A percentile compares a stretch with the other conserved stretches of the same genome.
phyloP scores from a whole-genome alignment of 2,329 filamentous ascomycete genomes.

The Verticillium albo-atrum region DNA sequence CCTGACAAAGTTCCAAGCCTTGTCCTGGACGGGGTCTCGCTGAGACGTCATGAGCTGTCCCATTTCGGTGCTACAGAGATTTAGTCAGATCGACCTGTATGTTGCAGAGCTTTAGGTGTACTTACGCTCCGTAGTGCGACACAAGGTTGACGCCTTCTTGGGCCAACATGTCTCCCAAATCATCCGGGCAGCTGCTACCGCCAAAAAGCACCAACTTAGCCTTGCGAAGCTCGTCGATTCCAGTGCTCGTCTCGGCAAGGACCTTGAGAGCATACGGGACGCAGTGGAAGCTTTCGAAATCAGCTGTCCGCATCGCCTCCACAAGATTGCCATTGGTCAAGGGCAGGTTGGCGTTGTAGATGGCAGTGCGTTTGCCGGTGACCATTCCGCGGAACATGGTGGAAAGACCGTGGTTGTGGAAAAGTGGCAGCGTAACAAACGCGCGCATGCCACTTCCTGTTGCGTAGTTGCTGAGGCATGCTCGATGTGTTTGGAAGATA shows the following conservation, averaged over 20 bases:
- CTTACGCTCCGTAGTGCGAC: slow-evolving; percentile 44
- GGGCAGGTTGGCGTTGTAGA: slow-evolving; percentile 44
- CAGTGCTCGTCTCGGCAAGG: slow-evolving; percentile 47
- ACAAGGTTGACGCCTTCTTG: slow-evolving; percentile 43
- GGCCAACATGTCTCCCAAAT: slow-evolving; percentile 44
- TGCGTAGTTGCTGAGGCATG: slow-evolving; percentile 38
- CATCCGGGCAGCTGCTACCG: slow-evolving; percentile 48
- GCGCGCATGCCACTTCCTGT: slow-evolving; percentile 35
- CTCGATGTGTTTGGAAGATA: slow-evolving; percentile 45
- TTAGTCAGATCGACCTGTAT: neutral
- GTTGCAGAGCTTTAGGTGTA: slow-evolving; percentile 2
- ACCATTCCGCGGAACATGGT: slow-evolving; percentile 42
- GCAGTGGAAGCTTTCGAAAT: slow-evolving; percentile 45
- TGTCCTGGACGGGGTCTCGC: slow-evolving; percentile 38
- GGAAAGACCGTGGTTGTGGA: slow-evolving; percentile 46
- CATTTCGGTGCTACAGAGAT: slow-evolving; percentile 43
- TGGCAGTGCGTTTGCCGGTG: slow-evolving; percentile 37
- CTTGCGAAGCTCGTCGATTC: slow-evolving; percentile 35
- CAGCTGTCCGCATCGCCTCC: slow-evolving; percentile 29
- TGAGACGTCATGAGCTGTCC: slow-evolving; percentile 53
- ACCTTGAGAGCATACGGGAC: slow-evolving; percentile 57
- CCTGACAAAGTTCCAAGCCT: slow-evolving; percentile 51
- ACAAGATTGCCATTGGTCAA: slow-evolving; percentile 40
- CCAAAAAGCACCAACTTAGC: slow-evolving; percentile 44
- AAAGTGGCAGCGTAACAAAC: slow-evolving; percentile 45